Base-by-base conservation (phyloP, 2,329 filamentous ascomycete genomes). In the Penicillium sp. region DNA sequence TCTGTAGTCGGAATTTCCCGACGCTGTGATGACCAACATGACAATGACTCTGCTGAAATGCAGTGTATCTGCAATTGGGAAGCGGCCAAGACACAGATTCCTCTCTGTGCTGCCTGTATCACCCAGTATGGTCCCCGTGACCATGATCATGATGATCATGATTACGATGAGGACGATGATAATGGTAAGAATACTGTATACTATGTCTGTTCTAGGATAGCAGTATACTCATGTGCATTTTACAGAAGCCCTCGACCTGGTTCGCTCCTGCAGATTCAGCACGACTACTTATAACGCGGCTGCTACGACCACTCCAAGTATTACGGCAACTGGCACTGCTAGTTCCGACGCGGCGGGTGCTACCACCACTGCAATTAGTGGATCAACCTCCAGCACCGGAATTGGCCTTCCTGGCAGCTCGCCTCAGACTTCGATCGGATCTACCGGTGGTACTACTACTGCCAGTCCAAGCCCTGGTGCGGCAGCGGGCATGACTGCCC, bases 91-190 rank as follows among this genome's bases (percentile, higher is more conserved):
- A 70, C 61, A 7, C 61, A 68, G n/a, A 60, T 74, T 16, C 72
- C 73, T 5, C 64, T 70, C 40, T 75, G 73, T 38, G 70, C 72
- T n/a, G 73, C 72, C 35, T 75, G 73, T 37, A 74, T 74, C 22
- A 64, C 70, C n/a, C 61, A 73, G 51, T 68, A 71, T 55, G 63
- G 65, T 28, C 57, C 59, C 33, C 60, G 60, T 16, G 45, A 62
- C 16, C 57, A 60, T 19, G 59, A 63, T n/a, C 19, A 62, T 30
- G 59, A 65, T 25, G n/a, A 64, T 10, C 58, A 69, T 14, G 38
- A 71, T n/a, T 28, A 66, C 5, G 61, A 65, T 28, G 7, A 63
- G 4, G 61, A 65, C 6, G 65, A 73, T 43, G 68, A 73, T 56
- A 73, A 73, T 37, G 69, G 72, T 73, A 71, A 38, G 33, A 55